Conservation (phyloP, 1,284 basidiomycete genomes). For the Polyporus tsugae region DNA sequence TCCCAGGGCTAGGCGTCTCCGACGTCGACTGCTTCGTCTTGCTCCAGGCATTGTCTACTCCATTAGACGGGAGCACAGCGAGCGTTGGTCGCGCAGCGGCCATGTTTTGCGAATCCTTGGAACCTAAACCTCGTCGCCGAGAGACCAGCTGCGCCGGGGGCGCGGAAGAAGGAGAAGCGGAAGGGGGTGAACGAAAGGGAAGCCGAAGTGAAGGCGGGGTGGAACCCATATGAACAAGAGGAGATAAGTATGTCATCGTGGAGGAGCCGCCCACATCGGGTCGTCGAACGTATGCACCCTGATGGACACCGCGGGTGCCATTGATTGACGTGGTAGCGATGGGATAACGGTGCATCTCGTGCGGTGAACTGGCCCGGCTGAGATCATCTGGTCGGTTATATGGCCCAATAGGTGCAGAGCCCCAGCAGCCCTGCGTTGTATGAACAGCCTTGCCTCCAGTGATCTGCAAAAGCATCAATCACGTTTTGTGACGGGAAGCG, state of each 20-base stretch:
- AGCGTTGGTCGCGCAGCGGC: constrained; percentile 45
- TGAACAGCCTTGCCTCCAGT: constrained; percentile 28
- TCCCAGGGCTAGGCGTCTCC: constrained; percentile 25
- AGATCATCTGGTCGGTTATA: constrained; percentile 18
- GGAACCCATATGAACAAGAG: constrained; percentile 18
- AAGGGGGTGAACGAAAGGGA: constrained; percentile 26
- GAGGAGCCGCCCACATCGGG: constrained; percentile 28
- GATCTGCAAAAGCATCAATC: constrained; percentile 34
- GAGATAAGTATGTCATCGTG: constrained; percentile 30
- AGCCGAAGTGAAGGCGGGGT: constrained; percentile 27
- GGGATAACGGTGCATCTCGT: constrained; percentile 29
- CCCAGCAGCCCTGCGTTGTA: neutral
- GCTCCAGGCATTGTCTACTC: constrained; percentile 44
- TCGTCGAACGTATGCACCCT: constrained; percentile 22
- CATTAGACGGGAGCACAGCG: constrained; percentile 37
- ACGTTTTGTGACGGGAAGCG: constrained; percentile 13
- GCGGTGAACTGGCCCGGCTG: constrained; percentile 27
- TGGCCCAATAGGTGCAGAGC: constrained; percentile 10
- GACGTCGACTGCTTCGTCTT: constrained; percentile 38
- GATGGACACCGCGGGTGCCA: constrained; percentile 28
- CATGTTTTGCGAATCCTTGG: constrained; percentile 41
- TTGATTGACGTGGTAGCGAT: constrained; percentile 35
- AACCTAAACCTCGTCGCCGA: constrained; percentile 35
- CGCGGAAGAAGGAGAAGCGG: constrained; percentile 25
- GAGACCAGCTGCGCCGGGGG: constrained; percentile 35